Evolutionary conservation across 1,139 yeast genomes (phyloP).

Genomic region (Kluyveromyces sp.): DNA sequence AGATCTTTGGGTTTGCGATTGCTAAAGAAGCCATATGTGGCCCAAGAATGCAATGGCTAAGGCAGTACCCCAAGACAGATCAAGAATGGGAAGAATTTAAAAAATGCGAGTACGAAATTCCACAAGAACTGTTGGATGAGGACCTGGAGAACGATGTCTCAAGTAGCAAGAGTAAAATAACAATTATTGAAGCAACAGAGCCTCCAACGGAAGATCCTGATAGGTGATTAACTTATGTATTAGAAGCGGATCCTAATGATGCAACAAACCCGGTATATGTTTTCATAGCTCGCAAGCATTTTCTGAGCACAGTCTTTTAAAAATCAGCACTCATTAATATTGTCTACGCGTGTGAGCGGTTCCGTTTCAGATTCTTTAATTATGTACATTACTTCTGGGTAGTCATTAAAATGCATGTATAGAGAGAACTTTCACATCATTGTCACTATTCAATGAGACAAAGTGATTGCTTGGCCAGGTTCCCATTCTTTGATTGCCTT

Average conservation of each 20-base stretch:
- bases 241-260: too few species aligned
- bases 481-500: slow-evolving; percentile 75
- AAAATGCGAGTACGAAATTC: slow-evolving; percentile 55
- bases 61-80: slow-evolving; percentile 59
- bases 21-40: slow-evolving; percentile 74
- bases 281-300: too few species aligned
- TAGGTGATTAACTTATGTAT: neutral
- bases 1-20: slow-evolving; percentile 80
- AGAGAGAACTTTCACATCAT: neutral
- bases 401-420: neutral
- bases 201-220: neutral
- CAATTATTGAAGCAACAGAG: neutral
- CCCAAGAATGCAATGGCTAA: slow-evolving; percentile 91
- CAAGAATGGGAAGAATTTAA: slow-evolving; percentile 55
- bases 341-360: neutral
- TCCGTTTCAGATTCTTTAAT: neutral
- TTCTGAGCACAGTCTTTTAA: neutral
- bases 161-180: neutral
- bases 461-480: slow-evolving; percentile 54
- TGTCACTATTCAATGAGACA: slow-evolving; percentile 43
- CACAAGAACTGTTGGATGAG: slow-evolving; percentile 22
- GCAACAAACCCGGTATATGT: too few species aligned
- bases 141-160: slow-evolving; percentile 4
- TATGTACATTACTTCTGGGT: neutral
- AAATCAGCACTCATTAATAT: neutral